phyloP scores from a whole-genome alignment of 2,329 filamentous ascomycete species.

The Penicillium polonicum region DNA sequence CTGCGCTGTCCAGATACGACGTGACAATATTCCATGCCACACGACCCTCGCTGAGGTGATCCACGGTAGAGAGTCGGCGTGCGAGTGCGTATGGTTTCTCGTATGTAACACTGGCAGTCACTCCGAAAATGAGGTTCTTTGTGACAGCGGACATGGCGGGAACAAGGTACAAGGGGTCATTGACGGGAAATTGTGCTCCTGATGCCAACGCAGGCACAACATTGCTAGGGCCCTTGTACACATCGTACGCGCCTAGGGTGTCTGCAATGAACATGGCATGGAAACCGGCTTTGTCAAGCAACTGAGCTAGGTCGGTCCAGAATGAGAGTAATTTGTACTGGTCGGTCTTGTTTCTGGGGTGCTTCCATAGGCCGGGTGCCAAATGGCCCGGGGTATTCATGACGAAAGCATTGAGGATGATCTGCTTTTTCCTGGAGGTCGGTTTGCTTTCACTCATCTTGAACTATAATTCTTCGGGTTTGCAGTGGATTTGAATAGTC shows the following conservation, averaged over 20 bases:
- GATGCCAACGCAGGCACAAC: constrained; percentile 23
- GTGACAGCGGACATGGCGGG: constrained; percentile 48
- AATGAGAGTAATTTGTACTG: constrained; percentile 40
- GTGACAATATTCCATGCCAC: constrained; percentile 54
- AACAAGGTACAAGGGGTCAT: constrained; percentile 38
- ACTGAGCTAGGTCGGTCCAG: constrained; percentile 48
- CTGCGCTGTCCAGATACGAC: constrained; percentile 44
- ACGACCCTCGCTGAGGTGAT: constrained; percentile 51
- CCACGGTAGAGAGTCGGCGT: constrained; percentile 52
- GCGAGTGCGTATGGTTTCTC: constrained; percentile 54
- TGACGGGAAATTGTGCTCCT: constrained; percentile 41
- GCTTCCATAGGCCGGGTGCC: constrained; percentile 37
- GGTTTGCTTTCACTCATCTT: not conserved
- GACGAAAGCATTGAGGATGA: constrained; percentile 46
- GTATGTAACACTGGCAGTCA: constrained; percentile 54
- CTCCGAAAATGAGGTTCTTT: constrained; percentile 47
- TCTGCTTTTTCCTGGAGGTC: constrained; percentile 27
- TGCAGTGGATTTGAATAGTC: not conserved
- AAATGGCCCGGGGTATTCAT: constrained; percentile 45
- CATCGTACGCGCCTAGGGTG: constrained; percentile 45
- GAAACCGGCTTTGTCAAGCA: constrained; percentile 47
- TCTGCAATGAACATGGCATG: constrained; percentile 51
- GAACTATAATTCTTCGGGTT: not conserved
- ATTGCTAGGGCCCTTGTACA: constrained; percentile 41
- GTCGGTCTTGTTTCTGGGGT: constrained; percentile 31